Evolutionary conservation across 2,329 filamentous ascomycete genomes (phyloP), one percentile per base, ranked within the genome.

Genomic region (Colletotrichum echinochloae): DNA sequence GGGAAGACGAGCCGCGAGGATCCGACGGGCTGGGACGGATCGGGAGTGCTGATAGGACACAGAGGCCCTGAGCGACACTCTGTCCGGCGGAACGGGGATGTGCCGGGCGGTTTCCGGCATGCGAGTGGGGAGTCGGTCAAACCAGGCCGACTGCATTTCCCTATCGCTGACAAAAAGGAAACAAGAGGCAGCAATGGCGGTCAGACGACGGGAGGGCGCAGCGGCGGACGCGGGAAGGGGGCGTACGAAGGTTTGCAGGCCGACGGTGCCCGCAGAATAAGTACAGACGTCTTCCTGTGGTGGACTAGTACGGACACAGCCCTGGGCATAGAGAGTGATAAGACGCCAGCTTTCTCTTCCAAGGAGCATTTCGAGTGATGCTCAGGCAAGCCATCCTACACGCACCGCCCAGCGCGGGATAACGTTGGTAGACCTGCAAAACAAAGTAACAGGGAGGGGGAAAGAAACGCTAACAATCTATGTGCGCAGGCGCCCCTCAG

Each of bases 151-250:
- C 18, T n/a, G 5, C n/a, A 39, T 41, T 23, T 23, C 5, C 23
- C 37, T 9, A 64, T 55, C 63, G 39, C 44, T n/a, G 16, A 49
- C 18, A 56, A 65, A 70, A 70, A 65, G 54, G 35, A 51, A 70
- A 52, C 35, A 65, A 60, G 41, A 70, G 69, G 60, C 65, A 65
- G 54, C 66, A 65, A 37, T 71, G 65, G 69, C 69, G 69, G 60
- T 68, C 66, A 55, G 54, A 55, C 65, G 20, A 30, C 60, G 60
- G 69, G 65, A 65, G 48, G 44, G 41, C 60, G 69, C 69, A 60
- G 60, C 33, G 48, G 39, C 60, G 41, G 39, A 60, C 60, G 65
- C 54, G 23, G 51, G 28, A 44, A 57, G 23, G 56, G 28, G 59
- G 44, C 28, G 3, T 35, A 26, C 39, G 51, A 71, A 39, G 52